Conservation (phyloP, 257 asterid genomes). For the Plantago elongata region DNA sequence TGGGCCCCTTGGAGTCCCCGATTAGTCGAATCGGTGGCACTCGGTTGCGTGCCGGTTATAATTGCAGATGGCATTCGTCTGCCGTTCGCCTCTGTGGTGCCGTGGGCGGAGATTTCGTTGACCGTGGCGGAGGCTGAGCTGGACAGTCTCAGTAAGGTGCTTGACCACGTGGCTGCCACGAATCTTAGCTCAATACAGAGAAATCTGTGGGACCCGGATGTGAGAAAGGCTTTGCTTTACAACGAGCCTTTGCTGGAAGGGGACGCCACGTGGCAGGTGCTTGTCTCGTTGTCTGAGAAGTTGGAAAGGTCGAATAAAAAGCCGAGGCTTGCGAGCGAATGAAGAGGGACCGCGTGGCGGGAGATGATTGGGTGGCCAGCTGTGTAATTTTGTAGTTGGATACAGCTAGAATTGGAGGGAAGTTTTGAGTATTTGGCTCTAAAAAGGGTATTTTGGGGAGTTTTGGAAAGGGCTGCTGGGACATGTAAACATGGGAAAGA, state of each 20-base stretch:
- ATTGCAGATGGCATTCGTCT: constrained; percentile 75
- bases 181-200: constrained; percentile 53
- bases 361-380: not conserved
- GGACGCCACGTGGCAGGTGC: constrained; percentile 83
- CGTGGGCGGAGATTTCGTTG: constrained; percentile 68
- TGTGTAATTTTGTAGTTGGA: not conserved
- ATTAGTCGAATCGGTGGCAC: constrained; percentile 68
- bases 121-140: constrained; percentile 74
- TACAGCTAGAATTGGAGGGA: constrained; percentile 4
- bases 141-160: constrained; percentile 44
- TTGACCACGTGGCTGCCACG: constrained; percentile 65
- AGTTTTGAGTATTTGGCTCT: constrained; percentile 3
- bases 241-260: constrained; percentile 47
- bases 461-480: not conserved
- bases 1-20: constrained; percentile 99
- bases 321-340: constrained; percentile 42
- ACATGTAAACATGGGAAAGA: not conserved
- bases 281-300: constrained; percentile 36
- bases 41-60: constrained; percentile 88
- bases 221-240: constrained; percentile 51
- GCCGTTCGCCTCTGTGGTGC: constrained; percentile 62
- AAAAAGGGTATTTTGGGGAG: not conserved
- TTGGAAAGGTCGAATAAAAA: constrained; percentile 40
- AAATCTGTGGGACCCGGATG: constrained; percentile 54
- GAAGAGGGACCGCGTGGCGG: not conserved